Base-by-base conservation (phyloP, 2,329 filamentous ascomycete species). In the Achaetomium macrosporum region DNA sequence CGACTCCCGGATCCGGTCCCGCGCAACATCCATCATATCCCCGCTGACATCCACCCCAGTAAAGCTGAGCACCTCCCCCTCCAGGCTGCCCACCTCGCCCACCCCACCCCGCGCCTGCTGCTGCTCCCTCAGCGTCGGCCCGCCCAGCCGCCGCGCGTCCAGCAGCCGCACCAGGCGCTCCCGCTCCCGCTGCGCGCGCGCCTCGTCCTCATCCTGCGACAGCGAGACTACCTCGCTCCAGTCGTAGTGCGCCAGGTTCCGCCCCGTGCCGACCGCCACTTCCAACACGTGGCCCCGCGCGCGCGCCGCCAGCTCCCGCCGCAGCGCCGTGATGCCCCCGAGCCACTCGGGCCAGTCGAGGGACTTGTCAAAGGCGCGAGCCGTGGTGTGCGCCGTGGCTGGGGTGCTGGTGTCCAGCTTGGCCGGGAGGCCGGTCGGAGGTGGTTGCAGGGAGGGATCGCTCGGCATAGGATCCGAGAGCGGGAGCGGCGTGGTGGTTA, bases 1-100 rank as follows among this genome's bases (percentile, higher is more conserved):
- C 30, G 66, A 55, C 50, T 72, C 64, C 40, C 72, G 69, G 30
- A 84, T 72, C 45, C 80, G 76, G 29, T 70, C 70, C 29, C 79
- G 72, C 15, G 82, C 77, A 19, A 85, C 72, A 52, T 77, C 75
- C 3, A 85, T 69, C 77, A 85, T 84, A 50, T 81, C 75, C 20
- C 70, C 71, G 12, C 78, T 81, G 47, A 83, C 80, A 60, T 85
- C 82, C 11, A 85, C 69, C 25, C 80, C 82, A 1, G 82, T 85
- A 59, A 82, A 84, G 48, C 78, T 80, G 3, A 73, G 67, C 11
- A 85, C 61, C 43, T 67, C 68, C 12, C 62, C 64, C 13, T 61
- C 58, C 49, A 61, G 20, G 3, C 47, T 42, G 1, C 57, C 60
- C 1, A 57, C 53, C 11, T 15, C 20, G 11, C 4, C 35, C 25